Evolutionary conservation across 345 rosid species (phyloP).

Genomic region (Toxicodendron radicans): DNA sequence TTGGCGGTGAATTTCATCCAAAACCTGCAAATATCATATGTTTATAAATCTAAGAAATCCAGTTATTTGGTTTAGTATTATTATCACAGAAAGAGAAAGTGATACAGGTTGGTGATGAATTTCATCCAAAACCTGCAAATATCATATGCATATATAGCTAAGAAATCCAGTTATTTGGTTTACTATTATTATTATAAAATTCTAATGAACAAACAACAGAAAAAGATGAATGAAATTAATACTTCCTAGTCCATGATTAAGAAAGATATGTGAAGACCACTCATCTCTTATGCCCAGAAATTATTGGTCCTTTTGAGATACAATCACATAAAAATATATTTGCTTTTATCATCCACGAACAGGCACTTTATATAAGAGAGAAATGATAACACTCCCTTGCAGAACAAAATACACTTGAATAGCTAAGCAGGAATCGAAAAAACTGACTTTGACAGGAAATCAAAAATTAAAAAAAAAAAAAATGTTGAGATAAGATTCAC

Average conservation of each 20-base stretch:
- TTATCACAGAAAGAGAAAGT: constrained; percentile 41
- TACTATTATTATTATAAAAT: background rate
- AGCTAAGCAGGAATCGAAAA: background rate
- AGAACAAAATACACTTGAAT: background rate
- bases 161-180: background rate
- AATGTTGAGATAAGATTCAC: too few species aligned
- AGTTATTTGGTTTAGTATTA: background rate
- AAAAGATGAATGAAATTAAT: background rate
- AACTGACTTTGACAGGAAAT: background rate
- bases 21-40: constrained; percentile 43
- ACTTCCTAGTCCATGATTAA: background rate
- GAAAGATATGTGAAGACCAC: background rate
- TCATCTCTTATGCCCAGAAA: too few species aligned
- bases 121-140: constrained; percentile 70
- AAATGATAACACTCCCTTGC: background rate
- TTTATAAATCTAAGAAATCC: constrained; percentile 10
- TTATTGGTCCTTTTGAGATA: too few species aligned
- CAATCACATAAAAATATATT: too few species aligned
- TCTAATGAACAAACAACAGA: background rate
- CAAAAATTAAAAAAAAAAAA: too few species aligned
- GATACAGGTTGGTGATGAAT: constrained; percentile 61
- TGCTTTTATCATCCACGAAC: too few species aligned
- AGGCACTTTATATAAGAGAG: background rate
- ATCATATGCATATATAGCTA: constrained; percentile 13
- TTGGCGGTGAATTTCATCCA: constrained; percentile 74